A percentile compares a stretch with the other conserved stretches of the same genome.
phyloP scores from a whole-genome alignment of 2,329 filamentous ascomycete species.

The Trichophyton verrucosum region DNA sequence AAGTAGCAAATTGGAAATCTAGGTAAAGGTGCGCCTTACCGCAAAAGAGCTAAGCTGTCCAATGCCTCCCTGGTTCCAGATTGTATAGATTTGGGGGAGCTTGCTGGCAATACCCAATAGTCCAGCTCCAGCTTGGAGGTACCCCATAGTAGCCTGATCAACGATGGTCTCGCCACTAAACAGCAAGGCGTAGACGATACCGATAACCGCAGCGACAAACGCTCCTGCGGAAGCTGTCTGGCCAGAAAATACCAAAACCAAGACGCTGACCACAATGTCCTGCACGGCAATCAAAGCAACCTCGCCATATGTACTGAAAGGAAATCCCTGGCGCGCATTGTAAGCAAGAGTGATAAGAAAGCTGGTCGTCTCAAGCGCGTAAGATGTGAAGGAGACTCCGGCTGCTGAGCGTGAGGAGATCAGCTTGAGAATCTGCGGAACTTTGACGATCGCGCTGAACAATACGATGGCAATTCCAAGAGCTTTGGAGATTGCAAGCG shows the following conservation, averaged over 20 bases:
- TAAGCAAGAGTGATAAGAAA: slow-evolving; percentile 88
- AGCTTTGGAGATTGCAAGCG: slow-evolving; percentile 80
- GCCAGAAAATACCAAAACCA: slow-evolving; percentile 76
- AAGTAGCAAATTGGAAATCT: neutral
- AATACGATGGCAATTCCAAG: slow-evolving; percentile 89
- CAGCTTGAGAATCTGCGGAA: slow-evolving; percentile 93
- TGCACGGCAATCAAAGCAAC: slow-evolving; percentile 83
- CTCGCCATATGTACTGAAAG: slow-evolving; percentile 95
- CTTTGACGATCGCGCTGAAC: slow-evolving; percentile 83
- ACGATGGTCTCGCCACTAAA: slow-evolving; percentile 46
- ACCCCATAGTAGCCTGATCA: slow-evolving; percentile 53
- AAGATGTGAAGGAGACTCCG: slow-evolving; percentile 79
- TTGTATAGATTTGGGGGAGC: slow-evolving; percentile 79
- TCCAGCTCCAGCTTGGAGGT: slow-evolving; percentile 74
- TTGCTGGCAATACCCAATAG: slow-evolving; percentile 78
- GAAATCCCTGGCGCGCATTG: slow-evolving; percentile 80
- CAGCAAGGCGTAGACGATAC: slow-evolving; percentile 58
- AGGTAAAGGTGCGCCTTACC: slow-evolving; percentile 43
- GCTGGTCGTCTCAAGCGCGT: slow-evolving; percentile 77
- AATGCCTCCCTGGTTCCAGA: slow-evolving; percentile 74
- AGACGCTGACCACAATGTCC: slow-evolving; percentile 75
- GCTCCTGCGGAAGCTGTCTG: slow-evolving; percentile 55
- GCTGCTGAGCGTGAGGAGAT: slow-evolving; percentile 64
- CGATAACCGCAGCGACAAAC: slow-evolving; percentile 66
- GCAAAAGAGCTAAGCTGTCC: slow-evolving; percentile 95